phyloP scores from a whole-genome alignment of 176 grass and related monocot genomes.

The Carex scoparia region DNA sequence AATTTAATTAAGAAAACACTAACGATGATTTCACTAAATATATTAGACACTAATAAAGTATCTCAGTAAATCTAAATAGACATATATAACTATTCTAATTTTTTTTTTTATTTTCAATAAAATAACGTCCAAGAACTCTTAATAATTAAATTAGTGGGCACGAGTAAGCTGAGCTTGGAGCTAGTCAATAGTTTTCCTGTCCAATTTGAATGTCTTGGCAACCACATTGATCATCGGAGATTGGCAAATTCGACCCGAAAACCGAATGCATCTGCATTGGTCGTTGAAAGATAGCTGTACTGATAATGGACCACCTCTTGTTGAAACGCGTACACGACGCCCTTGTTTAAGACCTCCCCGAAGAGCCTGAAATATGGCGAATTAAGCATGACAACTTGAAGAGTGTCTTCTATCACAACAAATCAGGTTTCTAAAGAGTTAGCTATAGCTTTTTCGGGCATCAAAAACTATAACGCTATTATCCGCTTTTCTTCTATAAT shows the following conservation, averaged over 20 bases:
- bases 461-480: no score
- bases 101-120: no score
- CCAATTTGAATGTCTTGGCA: slow-evolving; percentile 33
- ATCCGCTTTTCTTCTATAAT: no score
- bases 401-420: slow-evolving; percentile 22
- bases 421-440: no score
- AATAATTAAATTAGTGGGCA: not conserved
- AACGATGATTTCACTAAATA: no score
- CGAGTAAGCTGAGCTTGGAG: slow-evolving; percentile 20
- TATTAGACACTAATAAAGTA: no score
- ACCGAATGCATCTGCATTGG: not conserved
- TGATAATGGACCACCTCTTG: not conserved
- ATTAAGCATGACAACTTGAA: slow-evolving; percentile 8
- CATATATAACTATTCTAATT: no score
- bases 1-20: no score
- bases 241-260: slow-evolving; percentile 14
- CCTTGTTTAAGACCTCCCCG: slow-evolving; percentile 17
- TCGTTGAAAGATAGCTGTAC: not conserved
- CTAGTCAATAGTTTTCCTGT: slow-evolving; percentile 29
- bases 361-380: not conserved
- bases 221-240: slow-evolving; percentile 17
- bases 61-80: no score
- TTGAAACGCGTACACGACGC: slow-evolving; percentile 7
- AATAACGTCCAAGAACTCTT: no score
- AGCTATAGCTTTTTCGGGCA: no score